Evolutionary conservation across 2,329 filamentous ascomycete species (phyloP).

Genomic region (Graphilbum fragrans): DNA sequence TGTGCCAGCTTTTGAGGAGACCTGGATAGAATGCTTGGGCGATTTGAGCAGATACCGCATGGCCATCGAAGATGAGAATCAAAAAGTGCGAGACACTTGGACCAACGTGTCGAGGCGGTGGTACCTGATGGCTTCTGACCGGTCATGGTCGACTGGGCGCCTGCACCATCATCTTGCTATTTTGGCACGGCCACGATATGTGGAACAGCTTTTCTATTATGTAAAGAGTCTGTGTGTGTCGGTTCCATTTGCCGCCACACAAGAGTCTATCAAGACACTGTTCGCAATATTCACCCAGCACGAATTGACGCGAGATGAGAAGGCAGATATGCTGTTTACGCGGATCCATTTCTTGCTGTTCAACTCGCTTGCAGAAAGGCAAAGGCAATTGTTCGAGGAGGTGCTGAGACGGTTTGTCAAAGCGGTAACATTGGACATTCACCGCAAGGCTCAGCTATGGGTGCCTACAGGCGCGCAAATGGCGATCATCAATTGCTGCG

Average conservation of each 20-base stretch:
- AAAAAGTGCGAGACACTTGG: constrained; percentile 68
- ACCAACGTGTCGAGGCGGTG: constrained; percentile 67
- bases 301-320: neutral
- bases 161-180: constrained; percentile 86
- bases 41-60: constrained; percentile 78
- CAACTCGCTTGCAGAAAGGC: constrained; percentile 33
- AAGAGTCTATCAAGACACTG: constrained; percentile 57
- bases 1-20: constrained; percentile 69
- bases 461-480: constrained; percentile 41
- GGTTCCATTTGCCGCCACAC: constrained; percentile 53
- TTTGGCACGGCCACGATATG: constrained; percentile 53
- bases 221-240: constrained; percentile 57
- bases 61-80: constrained; percentile 79
- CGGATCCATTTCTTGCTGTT: constrained; percentile 55
- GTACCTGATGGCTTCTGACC: constrained; percentile 75
- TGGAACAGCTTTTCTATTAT: constrained; percentile 65
- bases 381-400: constrained; percentile 19
- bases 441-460: constrained; percentile 36
- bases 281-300: constrained; percentile 45
- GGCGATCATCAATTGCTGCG: constrained; percentile 41
- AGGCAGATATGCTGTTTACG: constrained; percentile 48
- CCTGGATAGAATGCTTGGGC: constrained; percentile 88
- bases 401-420: constrained; percentile 32
- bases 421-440: constrained; percentile 46
- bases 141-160: constrained; percentile 60